Evolutionary conservation across 2,329 filamentous ascomycete species (phyloP), one percentile per base, ranked within the genome.

Genomic region (Cadophora luteo-olivacea): DNA sequence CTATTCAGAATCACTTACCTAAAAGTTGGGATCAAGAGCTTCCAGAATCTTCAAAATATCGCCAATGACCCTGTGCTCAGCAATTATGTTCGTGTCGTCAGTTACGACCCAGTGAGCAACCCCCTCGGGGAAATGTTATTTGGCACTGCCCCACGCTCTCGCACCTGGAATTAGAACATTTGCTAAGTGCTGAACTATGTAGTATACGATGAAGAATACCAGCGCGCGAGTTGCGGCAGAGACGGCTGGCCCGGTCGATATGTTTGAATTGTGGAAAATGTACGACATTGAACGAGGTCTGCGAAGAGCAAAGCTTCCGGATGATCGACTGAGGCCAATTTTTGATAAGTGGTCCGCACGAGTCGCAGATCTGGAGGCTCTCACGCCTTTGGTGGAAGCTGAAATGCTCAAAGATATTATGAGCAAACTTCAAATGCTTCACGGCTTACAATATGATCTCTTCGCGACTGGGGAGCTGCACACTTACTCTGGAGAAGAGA

Each of bases 41-140:
- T 60, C 57, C 16, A 16, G 45, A 45, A 29, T 3, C 22, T 38
- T 16, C 11, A 38, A 22, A 25, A 24, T 38, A 60, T 60, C 12
- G 36, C 57, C 41, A 7, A 60, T 45, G 36, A 60, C 24, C 12
- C 57, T 38, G 38, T 36, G 22, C 57, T 60, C 25, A 24, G 36
- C 33, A 38, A 60, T 4, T n/a, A 41, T 38, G 57, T 60, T 16
- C 57, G 57, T 29, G 36, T 60, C n/a, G 24, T 60, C 22, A 60
- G 57, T 19, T 38, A 60, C 36, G 33, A 38, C 29, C 57, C 57
- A 14, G 41, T 45, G 19, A 16, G 41, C 19, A 19, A 5, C 12
- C 12, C 8, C 14, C 6, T 19, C 29, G 29, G 16, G 41, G 16
- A 14, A 16, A 2, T 45, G 2, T 45, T 45, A 19, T 5, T 45